Percentiles rank a stretch among this genome's conserved stretches.
Conservation (phyloP, 306 rosid species). For the Medicago lupulina region DNA sequence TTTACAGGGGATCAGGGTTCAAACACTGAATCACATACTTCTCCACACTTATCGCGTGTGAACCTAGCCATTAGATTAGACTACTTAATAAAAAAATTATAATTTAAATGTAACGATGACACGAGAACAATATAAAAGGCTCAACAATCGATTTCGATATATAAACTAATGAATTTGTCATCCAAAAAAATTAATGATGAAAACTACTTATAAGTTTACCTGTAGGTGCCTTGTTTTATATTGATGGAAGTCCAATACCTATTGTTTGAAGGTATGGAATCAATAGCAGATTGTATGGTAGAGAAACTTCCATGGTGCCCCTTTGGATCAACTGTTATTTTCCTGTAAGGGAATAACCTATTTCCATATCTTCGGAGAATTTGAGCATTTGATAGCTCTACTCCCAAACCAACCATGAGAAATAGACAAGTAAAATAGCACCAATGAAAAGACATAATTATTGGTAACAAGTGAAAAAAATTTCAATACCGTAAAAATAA, state of each 20-base stretch:
- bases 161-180: too few species aligned
- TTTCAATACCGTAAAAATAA: not conserved
- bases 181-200: not conserved
- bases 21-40: too few species aligned
- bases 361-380: not conserved
- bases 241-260: conserved; percentile 57
- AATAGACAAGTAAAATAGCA: not conserved
- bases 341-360: not conserved
- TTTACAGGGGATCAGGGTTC: too few species aligned
- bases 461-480: not conserved
- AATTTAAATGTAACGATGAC: too few species aligned
- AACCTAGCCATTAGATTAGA: too few species aligned
- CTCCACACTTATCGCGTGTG: too few species aligned
- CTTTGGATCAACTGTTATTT: conserved; percentile 48
- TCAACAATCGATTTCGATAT: not conserved
- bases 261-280: conserved; percentile 67
- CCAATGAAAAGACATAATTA: not conserved
- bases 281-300: conserved; percentile 71
- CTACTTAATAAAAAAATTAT: too few species aligned
- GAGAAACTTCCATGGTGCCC: conserved; percentile 60
- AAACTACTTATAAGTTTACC: conserved; percentile 41
- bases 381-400: conserved; percentile 19
- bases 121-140: not conserved
- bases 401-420: not conserved
- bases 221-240: conserved; percentile 64